Base-by-base conservation (phyloP, 805 yeast species). In the Metschnikowia noctiluminum region DNA sequence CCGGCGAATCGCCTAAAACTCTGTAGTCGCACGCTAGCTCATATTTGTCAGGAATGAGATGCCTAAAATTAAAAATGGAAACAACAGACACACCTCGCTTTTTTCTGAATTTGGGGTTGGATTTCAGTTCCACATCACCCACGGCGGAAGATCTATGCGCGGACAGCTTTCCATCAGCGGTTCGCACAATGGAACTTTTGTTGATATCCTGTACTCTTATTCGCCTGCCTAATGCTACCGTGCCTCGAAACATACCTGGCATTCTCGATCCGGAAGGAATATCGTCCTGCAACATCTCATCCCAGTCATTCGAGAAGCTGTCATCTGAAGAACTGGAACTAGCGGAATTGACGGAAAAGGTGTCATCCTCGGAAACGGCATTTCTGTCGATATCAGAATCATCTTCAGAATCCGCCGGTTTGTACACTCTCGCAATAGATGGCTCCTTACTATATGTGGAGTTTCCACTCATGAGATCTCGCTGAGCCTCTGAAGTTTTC, bases 41-140 rank as follows among this genome's bases (percentile, higher is more conserved):
- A 63, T 79, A 76, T 53, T 85, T 82, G 14, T 90, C 85, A 0
- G 96, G 96, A 34, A 89, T 77, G 42, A 91, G 68, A 60, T 83
- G 77, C 16, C 78, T 69, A 62, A 85, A 85, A 60, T 89, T 92
- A 49, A 77, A 71, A 2, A 84, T 77, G 2, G 77, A 75, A 9
- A 88, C 84, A n/a, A 79, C 63, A 56, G 86, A 87, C 52, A 52
- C 61, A 43, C 69, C 78, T n/a, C 56, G 56, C 7, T 57, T 60
- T 52, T 59, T 63, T 63, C 52, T 60, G 41, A 48, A 50, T 54
- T 47, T 55, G 48, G 49, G 55, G 14, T 52, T 44, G 12, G 52
- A 49, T 51, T 43, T 51, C 58, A 53, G 53, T 15, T 69, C 62
- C 13, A 56, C 61, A 10, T 68, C 75, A 2, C 76, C 77, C 7